Base-by-base conservation (phyloP, 331 rosid species). In the Telfairia occidentalis region DNA sequence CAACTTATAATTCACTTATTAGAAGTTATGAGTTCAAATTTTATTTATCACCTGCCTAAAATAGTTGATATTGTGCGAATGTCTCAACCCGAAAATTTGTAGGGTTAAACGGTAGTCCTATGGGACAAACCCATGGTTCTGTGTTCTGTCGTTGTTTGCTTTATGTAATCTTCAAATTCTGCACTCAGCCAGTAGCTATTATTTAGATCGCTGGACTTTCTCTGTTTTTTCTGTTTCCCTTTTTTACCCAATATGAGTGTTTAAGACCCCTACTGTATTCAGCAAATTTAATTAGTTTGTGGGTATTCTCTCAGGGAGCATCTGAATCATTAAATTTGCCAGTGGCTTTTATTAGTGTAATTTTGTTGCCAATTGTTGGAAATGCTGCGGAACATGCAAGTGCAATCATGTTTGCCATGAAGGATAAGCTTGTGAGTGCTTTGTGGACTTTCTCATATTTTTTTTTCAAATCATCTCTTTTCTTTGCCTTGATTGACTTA, bases 381-480 rank as follows among this genome's bases (percentile, higher is more conserved):
- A 92, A 92, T 80, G 98, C 98, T 57, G 98, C 98, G 45, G 98
- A 92, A 80, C 98, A 92, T 78, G 98, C 97, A 71, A 90, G 98
- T 78, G 98, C 98, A 7, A 90, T 92, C 82, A 92, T 92, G 98
- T 92, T 92, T 86, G 98, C 98, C 60, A 83, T 89, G 85, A 92
- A 92, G 84, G 98, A 92, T 81, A 92, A 92, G 88, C 98, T 92
- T 84, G 97, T 92, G 83, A 87, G 98, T 85, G 75, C 77, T 84
- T 81, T 46, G 78, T 52, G 79, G 71, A 66, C 32, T 74, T 15
- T 35, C 16, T 64, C 10, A 38, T 69, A 9, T 34, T 13, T 81
- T 71, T 69, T 60, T 13, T 78, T 81, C 1, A 3, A 59, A 30
- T 48, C 32, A 63, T 59, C 73, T 83, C 77, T 80, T 58, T 78